These are phyloP conservation scores for Lycium barbarum DNA, from an alignment of 257 asterid genomes.

Conservation along the genomic window DNA sequence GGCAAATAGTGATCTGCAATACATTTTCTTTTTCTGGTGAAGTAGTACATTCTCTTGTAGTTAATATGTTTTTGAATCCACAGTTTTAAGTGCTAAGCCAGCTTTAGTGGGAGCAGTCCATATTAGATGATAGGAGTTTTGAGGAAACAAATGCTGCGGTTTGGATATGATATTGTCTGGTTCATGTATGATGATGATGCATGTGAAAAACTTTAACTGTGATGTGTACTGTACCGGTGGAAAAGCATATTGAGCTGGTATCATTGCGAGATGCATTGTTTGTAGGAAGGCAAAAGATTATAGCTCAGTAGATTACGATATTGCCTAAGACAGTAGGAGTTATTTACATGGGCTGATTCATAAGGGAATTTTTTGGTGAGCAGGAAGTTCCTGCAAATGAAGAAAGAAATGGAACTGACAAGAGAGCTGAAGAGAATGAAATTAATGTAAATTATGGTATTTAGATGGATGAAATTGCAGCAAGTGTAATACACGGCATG, in stretches of 20 bases:
- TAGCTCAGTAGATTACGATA: background rate
- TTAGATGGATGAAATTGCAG: background rate
- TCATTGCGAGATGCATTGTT: background rate
- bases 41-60: constrained; percentile 8
- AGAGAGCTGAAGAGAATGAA: constrained; percentile 9
- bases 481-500: background rate
- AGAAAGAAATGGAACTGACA: background rate
- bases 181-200: constrained; percentile 19
- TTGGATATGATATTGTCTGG: constrained; percentile 11
- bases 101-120: background rate
- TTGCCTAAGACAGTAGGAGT: background rate
- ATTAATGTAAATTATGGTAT: background rate
- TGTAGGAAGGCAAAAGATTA: background rate
- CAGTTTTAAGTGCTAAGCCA: background rate
- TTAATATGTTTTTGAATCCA: background rate
- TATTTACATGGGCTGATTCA: background rate
- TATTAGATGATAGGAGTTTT: constrained; percentile 9
- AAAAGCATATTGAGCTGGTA: constrained; percentile 21
- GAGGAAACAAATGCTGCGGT: constrained; percentile 5
- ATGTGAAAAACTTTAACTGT: background rate
- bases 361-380: background rate
- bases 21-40: background rate
- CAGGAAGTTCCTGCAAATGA: background rate
- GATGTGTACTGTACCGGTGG: background rate
- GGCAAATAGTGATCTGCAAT: background rate